These are phyloP conservation scores for Capniomyces stellatus DNA, from an alignment of 371 early-diverging fungal genomes.

Conservation along the genomic window DNA sequence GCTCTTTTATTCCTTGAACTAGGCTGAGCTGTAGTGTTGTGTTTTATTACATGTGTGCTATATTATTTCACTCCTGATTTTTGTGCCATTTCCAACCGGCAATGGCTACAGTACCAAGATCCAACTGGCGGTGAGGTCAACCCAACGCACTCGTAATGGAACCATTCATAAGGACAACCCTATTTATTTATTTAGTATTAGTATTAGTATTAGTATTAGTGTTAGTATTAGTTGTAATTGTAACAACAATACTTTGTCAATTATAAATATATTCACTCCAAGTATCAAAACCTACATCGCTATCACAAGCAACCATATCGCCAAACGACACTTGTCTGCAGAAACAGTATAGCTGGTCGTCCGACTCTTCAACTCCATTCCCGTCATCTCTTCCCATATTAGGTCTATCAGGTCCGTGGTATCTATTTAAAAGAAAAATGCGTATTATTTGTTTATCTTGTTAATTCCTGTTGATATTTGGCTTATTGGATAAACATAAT, in stretches of 20 bases:
- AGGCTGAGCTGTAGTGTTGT: too few species aligned
- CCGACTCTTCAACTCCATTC: slow-evolving; percentile 66
- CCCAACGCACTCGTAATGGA: slow-evolving; percentile 41
- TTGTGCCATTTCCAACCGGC: slow-evolving; percentile 13
- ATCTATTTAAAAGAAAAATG: neutral
- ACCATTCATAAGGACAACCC: slow-evolving; percentile 45
- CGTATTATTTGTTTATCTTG: neutral
- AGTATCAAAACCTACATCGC: too few species aligned
- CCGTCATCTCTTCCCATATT: slow-evolving; percentile 18
- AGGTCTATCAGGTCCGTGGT: neutral
- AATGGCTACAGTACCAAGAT: slow-evolving; percentile 31
- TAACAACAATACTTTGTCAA: too few species aligned
- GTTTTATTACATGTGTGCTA: too few species aligned
- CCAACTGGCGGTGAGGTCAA: slow-evolving; percentile 28
- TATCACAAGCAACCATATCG: slow-evolving; percentile 95
- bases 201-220: too few species aligned
- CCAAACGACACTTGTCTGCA: slow-evolving; percentile 91
- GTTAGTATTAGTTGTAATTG: too few species aligned
- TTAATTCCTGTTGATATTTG: neutral
- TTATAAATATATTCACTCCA: too few species aligned
- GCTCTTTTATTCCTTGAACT: too few species aligned
- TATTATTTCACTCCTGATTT: too few species aligned
- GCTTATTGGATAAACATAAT: neutral
- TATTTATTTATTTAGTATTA: too few species aligned
- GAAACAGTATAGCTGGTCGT: slow-evolving; percentile 88